These are phyloP conservation scores for Alloascoidea hylecoeti DNA, from an alignment of 805 yeast genomes.

Conservation along the genomic window DNA sequence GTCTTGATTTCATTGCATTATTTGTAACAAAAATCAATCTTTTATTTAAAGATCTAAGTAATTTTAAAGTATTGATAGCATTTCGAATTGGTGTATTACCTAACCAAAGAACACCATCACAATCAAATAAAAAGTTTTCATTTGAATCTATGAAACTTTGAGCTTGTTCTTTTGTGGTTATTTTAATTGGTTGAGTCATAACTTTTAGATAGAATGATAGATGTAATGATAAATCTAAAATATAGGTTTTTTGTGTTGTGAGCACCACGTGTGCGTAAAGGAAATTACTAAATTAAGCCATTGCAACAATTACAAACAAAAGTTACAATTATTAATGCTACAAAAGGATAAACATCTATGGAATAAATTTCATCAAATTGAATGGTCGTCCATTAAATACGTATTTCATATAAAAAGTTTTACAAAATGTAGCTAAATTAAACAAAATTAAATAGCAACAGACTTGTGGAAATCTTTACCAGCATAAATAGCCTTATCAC, in stretches of 20 bases:
- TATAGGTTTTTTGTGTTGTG: too few species aligned
- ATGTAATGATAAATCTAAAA: too few species aligned
- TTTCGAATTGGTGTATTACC: slow-evolving; percentile 73
- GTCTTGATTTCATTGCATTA: slow-evolving; percentile 85
- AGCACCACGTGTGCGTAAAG: too few species aligned
- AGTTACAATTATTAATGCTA: too few species aligned
- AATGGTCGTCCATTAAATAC: too few species aligned
- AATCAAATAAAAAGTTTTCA: slow-evolving; percentile 86
- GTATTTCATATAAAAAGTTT: too few species aligned
- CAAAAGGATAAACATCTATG: too few species aligned
- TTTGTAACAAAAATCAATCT: slow-evolving; percentile 83
- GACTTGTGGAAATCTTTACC: slow-evolving; percentile 78
- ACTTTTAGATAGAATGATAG: too few species aligned
- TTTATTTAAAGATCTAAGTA: slow-evolving; percentile 43
- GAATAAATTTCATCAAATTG: too few species aligned
- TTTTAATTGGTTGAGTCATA: slow-evolving; percentile 26
- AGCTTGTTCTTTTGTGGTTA: slow-evolving; percentile 32
- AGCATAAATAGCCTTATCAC: slow-evolving; percentile 93
- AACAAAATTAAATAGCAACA: slow-evolving; percentile 15
- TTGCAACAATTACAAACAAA: too few species aligned
- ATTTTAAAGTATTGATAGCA: slow-evolving; percentile 58
- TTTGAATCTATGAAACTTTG: slow-evolving; percentile 42
- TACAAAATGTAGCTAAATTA: too few species aligned
- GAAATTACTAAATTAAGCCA: too few species aligned
- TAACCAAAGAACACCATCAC: slow-evolving; percentile 96